A percentile compares a stretch with the other conserved stretches of the same genome.
Evolutionary conservation across 2,329 filamentous ascomycete species (phyloP).

Genomic region (Gyromitra esculenta): DNA sequence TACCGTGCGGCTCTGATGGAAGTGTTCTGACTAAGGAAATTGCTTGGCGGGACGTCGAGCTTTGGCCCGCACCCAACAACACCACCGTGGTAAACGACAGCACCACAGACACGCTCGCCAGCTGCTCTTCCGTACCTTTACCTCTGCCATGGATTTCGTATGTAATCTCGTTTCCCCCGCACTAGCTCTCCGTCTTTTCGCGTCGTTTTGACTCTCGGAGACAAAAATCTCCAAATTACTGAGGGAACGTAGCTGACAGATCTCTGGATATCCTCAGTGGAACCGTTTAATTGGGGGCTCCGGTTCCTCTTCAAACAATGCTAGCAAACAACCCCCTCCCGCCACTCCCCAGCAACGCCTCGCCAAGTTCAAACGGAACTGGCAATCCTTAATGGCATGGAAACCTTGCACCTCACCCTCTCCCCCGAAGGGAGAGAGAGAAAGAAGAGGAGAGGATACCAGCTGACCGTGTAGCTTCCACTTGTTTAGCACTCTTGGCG

Average conservation of each 20-base stretch:
- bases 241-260: constrained; percentile 37
- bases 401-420: constrained; percentile 3
- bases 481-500: constrained; percentile 56
- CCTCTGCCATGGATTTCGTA: constrained; percentile 47
- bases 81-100: constrained; percentile 28
- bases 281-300: constrained; percentile 58
- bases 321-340: constrained; percentile 51
- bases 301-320: constrained; percentile 49
- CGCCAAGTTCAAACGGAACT: constrained; percentile 57
- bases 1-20: constrained; percentile 16
- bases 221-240: neutral
- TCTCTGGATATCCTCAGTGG: constrained; percentile 54
- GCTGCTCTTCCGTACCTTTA: constrained; percentile 30
- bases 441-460: constrained; percentile 27
- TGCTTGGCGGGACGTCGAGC: constrained; percentile 34
- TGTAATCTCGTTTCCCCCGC: constrained; percentile 12
- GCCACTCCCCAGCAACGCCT: constrained; percentile 56
- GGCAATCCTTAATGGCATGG: constrained; percentile 57
- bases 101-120: constrained; percentile 41
- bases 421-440: no score
- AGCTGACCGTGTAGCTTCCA: constrained; percentile 38
- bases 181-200: constrained; percentile 2
- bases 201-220: neutral
- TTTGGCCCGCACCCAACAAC: constrained; percentile 42
- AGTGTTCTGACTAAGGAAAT: constrained; percentile 34